Evolutionary conservation across 2,329 filamentous ascomycete genomes (phyloP).

Genomic region (Hypoxylon sp.): DNA sequence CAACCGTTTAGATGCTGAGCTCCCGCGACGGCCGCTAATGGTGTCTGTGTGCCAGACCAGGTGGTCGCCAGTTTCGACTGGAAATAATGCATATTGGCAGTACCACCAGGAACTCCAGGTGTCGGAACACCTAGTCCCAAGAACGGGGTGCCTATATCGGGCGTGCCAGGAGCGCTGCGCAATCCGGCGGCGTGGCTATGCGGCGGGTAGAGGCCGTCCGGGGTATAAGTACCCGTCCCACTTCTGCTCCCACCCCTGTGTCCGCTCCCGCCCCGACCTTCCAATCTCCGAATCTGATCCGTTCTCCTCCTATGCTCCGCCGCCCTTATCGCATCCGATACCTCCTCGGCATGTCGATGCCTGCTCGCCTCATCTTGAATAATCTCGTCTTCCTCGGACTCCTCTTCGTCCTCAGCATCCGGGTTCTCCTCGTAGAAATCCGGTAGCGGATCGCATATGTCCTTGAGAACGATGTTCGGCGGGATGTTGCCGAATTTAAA

Average conservation of each 20-base stretch:
- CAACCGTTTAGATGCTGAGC: slow-evolving; percentile 67
- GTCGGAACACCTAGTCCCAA: slow-evolving; percentile 62
- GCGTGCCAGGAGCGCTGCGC: slow-evolving; percentile 46
- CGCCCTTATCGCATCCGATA: slow-evolving; percentile 48
- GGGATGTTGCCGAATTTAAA: slow-evolving; percentile 90
- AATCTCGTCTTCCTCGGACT: slow-evolving; percentile 48
- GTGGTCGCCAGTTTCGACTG: slow-evolving; percentile 77
- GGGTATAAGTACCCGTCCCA: slow-evolving; percentile 35
- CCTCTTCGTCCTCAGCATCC: slow-evolving; percentile 66
- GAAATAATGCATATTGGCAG: slow-evolving; percentile 83
- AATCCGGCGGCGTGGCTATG: slow-evolving; percentile 52
- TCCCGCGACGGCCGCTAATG: slow-evolving; percentile 80
- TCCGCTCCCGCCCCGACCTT: slow-evolving; percentile 25
- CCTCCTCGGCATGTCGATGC: slow-evolving; percentile 41
- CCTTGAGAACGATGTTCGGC: slow-evolving; percentile 90
- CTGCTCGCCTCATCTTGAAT: slow-evolving; percentile 43
- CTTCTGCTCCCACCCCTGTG: slow-evolving; percentile 24
- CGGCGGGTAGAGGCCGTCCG: slow-evolving; percentile 46
- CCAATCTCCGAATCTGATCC: slow-evolving; percentile 45
- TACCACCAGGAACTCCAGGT: slow-evolving; percentile 73
- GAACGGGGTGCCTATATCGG: slow-evolving; percentile 64
- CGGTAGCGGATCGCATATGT: slow-evolving; percentile 92
- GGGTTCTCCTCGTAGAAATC: slow-evolving; percentile 93
- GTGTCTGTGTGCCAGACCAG: slow-evolving; percentile 79
- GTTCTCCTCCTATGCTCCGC: slow-evolving; percentile 47